Conservation (phyloP, 2,329 filamentous ascomycete species). For the Trichoderma polysporum region DNA sequence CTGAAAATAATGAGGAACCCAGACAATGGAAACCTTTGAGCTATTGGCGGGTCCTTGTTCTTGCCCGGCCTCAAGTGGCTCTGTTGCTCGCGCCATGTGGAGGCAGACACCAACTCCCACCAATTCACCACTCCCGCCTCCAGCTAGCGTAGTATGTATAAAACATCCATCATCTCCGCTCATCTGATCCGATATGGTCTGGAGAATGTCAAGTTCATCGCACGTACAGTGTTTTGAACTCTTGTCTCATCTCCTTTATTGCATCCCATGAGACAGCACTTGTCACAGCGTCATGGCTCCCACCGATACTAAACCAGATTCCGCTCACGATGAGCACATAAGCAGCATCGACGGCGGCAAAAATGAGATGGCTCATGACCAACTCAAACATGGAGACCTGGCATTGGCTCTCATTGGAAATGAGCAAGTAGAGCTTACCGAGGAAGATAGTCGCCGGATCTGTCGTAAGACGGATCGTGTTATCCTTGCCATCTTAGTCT, state of each 20-base stretch:
- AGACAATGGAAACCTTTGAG: not conserved
- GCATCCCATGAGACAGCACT: not conserved
- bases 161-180: not conserved
- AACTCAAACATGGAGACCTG: not conserved
- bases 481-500: conserved; percentile 55
- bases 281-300: not conserved
- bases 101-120: not conserved
- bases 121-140: not conserved
- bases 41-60: not conserved
- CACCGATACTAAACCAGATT: not conserved
- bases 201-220: not conserved
- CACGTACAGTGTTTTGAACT: not conserved
- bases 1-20: not conserved
- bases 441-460: conserved; percentile 43
- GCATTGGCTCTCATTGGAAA: not conserved
- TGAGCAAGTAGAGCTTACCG: conserved; percentile 20
- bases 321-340: not conserved
- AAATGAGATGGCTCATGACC: not conserved
- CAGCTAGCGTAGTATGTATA: not conserved
- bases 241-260: not conserved
- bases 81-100: not conserved
- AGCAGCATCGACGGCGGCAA: not conserved
- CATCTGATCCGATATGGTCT: not conserved
- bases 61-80: no score
- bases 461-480: conserved; percentile 60